Evolutionary conservation across 2,329 filamentous ascomycete species (phyloP).

Genomic region (Aspergillus luchuensis): DNA sequence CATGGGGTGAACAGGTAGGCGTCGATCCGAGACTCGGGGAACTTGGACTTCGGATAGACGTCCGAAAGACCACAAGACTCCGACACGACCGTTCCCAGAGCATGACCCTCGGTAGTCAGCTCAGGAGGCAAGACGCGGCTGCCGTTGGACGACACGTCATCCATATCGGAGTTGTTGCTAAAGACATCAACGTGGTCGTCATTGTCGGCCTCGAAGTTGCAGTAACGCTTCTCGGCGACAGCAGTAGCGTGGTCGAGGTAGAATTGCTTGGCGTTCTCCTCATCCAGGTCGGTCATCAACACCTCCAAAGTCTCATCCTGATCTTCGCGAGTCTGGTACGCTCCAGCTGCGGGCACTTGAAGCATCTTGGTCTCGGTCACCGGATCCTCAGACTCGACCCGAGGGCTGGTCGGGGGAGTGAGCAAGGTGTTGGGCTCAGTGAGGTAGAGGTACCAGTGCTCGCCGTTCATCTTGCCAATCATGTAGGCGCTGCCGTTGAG

Average conservation of each 20-base stretch:
- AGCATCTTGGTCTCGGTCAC: constrained; percentile 63
- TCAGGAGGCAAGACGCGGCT: constrained; percentile 64
- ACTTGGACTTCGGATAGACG: constrained; percentile 82
- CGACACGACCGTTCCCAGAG: constrained; percentile 87
- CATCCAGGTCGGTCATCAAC: constrained; percentile 69
- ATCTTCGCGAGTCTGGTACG: constrained; percentile 31
- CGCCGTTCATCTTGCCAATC: constrained; percentile 99
- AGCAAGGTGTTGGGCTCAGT: constrained; percentile 79
- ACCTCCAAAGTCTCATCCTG: constrained; percentile 61
- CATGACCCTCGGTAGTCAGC: constrained; percentile 88
- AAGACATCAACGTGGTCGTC: constrained; percentile 72
- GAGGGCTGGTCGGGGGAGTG: constrained; percentile 79
- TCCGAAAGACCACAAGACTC: constrained; percentile 85
- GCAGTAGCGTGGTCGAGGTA: constrained; percentile 81
- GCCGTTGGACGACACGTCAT: constrained; percentile 57
- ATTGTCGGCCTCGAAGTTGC: constrained; percentile 66
- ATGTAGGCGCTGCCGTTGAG: constrained; percentile 94
- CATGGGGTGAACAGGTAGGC: constrained; percentile 96
- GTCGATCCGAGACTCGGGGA: constrained; percentile 90
- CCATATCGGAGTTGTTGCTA: constrained; percentile 68
- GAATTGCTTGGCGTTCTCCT: constrained; percentile 67
- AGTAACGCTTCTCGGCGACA: constrained; percentile 80
- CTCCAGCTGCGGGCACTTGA: constrained; percentile 50
- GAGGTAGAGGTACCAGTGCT: constrained; percentile 98
- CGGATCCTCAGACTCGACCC: constrained; percentile 48